These are phyloP conservation scores for Daldinia sp. DNA, from an alignment of 2,329 filamentous ascomycete genomes.

Conservation along the genomic window DNA sequence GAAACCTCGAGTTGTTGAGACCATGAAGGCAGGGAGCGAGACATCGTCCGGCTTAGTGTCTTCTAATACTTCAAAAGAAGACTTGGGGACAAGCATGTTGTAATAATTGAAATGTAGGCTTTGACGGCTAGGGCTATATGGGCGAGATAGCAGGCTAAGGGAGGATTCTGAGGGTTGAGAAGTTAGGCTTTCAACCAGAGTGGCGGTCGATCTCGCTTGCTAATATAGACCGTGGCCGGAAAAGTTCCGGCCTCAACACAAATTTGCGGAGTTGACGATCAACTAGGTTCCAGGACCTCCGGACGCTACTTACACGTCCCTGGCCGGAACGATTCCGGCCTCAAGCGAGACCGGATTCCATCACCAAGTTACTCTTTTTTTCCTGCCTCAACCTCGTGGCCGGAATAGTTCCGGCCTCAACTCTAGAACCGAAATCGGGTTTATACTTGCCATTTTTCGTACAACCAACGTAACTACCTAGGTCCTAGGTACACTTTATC, in stretches of 20 bases:
- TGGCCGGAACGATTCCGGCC: conserved; percentile 33
- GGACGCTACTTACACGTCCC: conserved; percentile 8
- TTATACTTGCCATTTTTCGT: not conserved
- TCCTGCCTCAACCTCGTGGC: conserved; percentile 46
- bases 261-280: conserved; percentile 13
- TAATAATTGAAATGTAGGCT: not conserved
- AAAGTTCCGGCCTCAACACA: conserved; percentile 31
- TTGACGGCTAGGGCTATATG: not conserved
- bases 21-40: conserved; percentile 78
- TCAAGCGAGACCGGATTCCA: conserved; percentile 22
- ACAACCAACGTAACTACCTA: not conserved
- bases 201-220: conserved; percentile 9
- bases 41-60: conserved; percentile 70
- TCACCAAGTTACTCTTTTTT: not conserved
- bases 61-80: conserved; percentile 66
- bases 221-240: conserved; percentile 38
- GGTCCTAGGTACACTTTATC: too few relatives aligned
- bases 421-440: conserved; percentile 30
- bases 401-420: conserved; percentile 48
- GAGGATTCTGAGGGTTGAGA: conserved; percentile 1
- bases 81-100: conserved; percentile 42
- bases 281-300: conserved; percentile 32
- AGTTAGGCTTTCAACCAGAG: not conserved
- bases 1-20: conserved; percentile 78
- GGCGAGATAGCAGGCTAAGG: not conserved